These are phyloP conservation scores for Cercospora janseana DNA, from an alignment of 2,329 filamentous ascomycete species.

Conservation along the genomic window DNA sequence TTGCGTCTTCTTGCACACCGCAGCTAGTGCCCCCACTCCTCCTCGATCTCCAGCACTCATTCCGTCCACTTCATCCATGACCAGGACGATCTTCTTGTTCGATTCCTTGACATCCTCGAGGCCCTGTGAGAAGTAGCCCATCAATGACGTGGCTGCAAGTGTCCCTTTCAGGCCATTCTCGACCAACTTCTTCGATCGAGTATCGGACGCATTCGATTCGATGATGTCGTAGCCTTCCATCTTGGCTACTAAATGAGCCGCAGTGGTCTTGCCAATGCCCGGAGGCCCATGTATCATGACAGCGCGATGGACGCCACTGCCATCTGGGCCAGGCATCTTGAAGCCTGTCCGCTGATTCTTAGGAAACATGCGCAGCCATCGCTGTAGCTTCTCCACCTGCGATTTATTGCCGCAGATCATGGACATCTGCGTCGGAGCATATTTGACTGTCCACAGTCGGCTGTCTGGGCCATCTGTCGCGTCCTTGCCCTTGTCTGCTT, in stretches of 20 bases:
- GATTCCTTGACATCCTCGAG: slow-evolving; percentile 73
- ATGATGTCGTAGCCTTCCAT: slow-evolving; percentile 90
- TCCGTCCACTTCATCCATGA: slow-evolving; percentile 99
- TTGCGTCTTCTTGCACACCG: slow-evolving; percentile 91
- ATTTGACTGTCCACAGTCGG: slow-evolving; percentile 90
- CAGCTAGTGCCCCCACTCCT: slow-evolving; percentile 89
- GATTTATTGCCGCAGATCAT: slow-evolving; percentile 96
- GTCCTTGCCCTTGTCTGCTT: slow-evolving; percentile 36
- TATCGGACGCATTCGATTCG: slow-evolving; percentile 94
- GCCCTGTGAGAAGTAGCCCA: slow-evolving; percentile 82
- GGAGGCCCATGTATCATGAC: slow-evolving; percentile 94
- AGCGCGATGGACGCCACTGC: slow-evolving; percentile 77
- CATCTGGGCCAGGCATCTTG: slow-evolving; percentile 77
- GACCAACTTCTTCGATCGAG: slow-evolving; percentile 91
- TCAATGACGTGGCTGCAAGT: slow-evolving; percentile 86
- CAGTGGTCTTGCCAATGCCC: slow-evolving; percentile 95
- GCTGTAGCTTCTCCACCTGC: slow-evolving; percentile 83
- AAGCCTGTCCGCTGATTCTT: slow-evolving; percentile 78
- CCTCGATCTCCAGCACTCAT: slow-evolving; percentile 98
- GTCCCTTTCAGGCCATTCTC: slow-evolving; percentile 85
- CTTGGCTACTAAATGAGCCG: slow-evolving; percentile 89
- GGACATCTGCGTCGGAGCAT: slow-evolving; percentile 77
- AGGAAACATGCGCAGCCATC: slow-evolving; percentile 80
- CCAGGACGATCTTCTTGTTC: slow-evolving; percentile 91
- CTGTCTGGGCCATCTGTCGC: slow-evolving; percentile 51